Evolutionary conservation across 768 basidiomycete species (phyloP).

Genomic region (Symmetrospora coprosmae): DNA sequence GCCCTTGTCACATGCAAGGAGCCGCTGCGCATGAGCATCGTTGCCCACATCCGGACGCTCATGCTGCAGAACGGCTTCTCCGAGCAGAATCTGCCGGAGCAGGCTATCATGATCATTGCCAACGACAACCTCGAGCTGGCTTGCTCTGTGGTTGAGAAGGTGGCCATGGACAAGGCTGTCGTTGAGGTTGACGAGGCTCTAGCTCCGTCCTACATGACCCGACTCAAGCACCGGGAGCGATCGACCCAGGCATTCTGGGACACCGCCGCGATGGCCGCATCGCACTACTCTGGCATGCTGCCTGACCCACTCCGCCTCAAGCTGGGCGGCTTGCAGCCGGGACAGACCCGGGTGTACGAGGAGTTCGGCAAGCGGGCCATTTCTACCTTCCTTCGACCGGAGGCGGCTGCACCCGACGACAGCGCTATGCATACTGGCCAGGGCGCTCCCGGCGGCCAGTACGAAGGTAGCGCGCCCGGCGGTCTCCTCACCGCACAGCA

Average conservation of each 20-base stretch:
- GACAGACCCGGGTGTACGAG: slow-evolving; percentile 81
- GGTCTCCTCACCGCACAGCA: slow-evolving; percentile 52
- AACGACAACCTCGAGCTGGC: slow-evolving; percentile 86
- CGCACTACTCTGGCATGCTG: slow-evolving; percentile 55
- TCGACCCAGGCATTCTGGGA: slow-evolving; percentile 80
- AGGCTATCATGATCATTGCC: slow-evolving; percentile 59
- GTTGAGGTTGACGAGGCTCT: slow-evolving; percentile 87
- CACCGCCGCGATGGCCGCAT: slow-evolving; percentile 50
- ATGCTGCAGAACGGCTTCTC: slow-evolving; percentile 75
- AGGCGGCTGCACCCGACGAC: not conserved
- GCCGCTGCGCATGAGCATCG: slow-evolving; percentile 79
- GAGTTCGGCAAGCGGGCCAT: slow-evolving; percentile 55
- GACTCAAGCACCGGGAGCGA: slow-evolving; percentile 57
- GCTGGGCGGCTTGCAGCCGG: slow-evolving; percentile 59
- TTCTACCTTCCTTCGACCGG: not conserved
- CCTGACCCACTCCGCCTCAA: slow-evolving; percentile 83
- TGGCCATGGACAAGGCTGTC: slow-evolving; percentile 90
- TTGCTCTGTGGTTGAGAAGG: slow-evolving; percentile 86
- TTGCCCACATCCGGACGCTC: slow-evolving; percentile 68
- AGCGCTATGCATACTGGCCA: slow-evolving; percentile 37
- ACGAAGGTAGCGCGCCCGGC: slow-evolving; percentile 26
- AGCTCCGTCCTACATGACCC: slow-evolving; percentile 59
- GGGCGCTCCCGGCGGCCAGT: slow-evolving; percentile 30
- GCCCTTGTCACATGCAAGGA: slow-evolving; percentile 98
- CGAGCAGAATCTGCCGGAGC: slow-evolving; percentile 73